Evolutionary conservation across 768 basidiomycete species (phyloP).

Genomic region (Pholiota conissans): DNA sequence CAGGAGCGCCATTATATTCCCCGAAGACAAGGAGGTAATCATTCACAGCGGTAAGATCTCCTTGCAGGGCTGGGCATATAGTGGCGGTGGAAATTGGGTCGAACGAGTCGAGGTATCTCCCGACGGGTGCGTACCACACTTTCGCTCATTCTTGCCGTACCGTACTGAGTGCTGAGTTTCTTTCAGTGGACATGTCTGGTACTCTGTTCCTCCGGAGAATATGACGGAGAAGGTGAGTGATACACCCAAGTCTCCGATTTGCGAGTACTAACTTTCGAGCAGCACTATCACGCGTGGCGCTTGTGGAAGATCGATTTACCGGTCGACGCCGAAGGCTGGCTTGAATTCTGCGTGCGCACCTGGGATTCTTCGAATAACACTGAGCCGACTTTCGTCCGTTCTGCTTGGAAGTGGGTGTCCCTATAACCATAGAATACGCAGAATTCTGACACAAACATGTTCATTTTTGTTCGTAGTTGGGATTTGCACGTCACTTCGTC

Average conservation of each 20-base stretch:
- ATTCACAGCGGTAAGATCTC: constrained; percentile 10
- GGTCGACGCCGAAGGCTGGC: constrained; percentile 16
- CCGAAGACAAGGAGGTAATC: constrained; percentile 17
- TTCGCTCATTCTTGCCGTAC: not conserved
- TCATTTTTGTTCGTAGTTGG: constrained; percentile 1
- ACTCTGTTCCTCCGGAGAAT: constrained; percentile 13
- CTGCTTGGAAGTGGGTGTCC: constrained; percentile 13
- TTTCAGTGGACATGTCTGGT: constrained; percentile 10
- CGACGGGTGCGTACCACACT: constrained; percentile 8
- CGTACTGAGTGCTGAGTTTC: not conserved
- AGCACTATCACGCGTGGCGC: constrained; percentile 15
- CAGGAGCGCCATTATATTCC: constrained; percentile 16
- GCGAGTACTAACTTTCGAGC: not conserved
- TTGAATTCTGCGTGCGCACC: constrained; percentile 13
- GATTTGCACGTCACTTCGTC: constrained; percentile 16
- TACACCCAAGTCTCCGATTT: too few relatives aligned
- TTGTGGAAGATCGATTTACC: constrained; percentile 14
- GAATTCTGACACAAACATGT: not conserved
- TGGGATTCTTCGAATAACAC: constrained; percentile 17
- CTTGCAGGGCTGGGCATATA: constrained; percentile 15
- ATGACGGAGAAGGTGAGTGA: constrained; percentile 11
- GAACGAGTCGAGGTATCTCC: constrained; percentile 16
- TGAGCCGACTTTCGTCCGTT: constrained; percentile 14
- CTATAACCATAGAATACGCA: not conserved
- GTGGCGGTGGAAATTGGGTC: constrained; percentile 16